Evolutionary conservation across 202 grass and related monocot genomes (phyloP).

Genomic region (Panicum virgatum): DNA sequence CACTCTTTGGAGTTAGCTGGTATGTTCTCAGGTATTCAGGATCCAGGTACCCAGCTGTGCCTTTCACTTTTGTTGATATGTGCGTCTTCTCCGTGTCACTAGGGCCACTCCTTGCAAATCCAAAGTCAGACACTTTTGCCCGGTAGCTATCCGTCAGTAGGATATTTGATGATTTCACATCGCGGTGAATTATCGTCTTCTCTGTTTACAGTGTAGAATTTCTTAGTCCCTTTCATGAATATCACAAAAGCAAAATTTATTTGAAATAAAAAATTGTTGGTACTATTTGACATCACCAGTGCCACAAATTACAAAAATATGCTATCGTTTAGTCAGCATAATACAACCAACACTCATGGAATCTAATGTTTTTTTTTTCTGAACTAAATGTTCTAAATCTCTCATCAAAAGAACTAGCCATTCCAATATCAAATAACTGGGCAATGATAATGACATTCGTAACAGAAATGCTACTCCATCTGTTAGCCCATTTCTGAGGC

Average conservation of each 20-base stretch:
- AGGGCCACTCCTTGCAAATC: constrained; percentile 90
- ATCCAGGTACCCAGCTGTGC: constrained; percentile 94
- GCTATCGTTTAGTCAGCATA: background rate
- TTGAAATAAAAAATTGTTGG: background rate
- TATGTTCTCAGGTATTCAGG: constrained; percentile 94
- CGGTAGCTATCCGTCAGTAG: constrained; percentile 85
- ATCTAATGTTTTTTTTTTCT: background rate
- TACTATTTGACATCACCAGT: background rate
- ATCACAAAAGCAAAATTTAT: background rate
- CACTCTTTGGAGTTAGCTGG: constrained; percentile 95
- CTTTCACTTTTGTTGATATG: constrained; percentile 98
- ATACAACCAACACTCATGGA: background rate
- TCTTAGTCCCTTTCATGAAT: constrained; percentile 12
- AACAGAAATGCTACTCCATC: background rate
- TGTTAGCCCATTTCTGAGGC: background rate
- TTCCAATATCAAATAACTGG: background rate
- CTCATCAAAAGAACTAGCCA: background rate
- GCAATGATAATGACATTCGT: background rate
- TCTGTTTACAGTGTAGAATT: constrained; percentile 57
- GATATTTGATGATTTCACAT: constrained; percentile 98
- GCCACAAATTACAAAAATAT: background rate
- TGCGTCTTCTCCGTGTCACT: constrained; percentile 92
- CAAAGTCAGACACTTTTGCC: constrained; percentile 89
- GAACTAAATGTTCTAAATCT: background rate
- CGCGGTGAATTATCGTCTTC: constrained; percentile 96